Conservation (phyloP, 1,284 basidiomycete genomes). For the Fomes fomentarius region DNA sequence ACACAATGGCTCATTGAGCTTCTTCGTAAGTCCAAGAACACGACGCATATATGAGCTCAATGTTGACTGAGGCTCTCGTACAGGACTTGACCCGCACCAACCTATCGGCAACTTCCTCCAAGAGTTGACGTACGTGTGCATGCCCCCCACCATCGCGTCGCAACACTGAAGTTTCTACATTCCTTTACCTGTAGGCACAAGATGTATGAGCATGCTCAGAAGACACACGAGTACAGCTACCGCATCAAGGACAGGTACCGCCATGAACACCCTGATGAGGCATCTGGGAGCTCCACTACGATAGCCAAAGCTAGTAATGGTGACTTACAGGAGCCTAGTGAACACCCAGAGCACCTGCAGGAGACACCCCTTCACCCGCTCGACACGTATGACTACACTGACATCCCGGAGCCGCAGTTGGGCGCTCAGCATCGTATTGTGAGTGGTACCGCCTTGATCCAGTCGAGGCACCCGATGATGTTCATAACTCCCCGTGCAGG, state of each 20-base stretch:
- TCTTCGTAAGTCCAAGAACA: constrained; percentile 6
- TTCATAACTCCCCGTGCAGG: too few relatives aligned
- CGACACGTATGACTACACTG: constrained; percentile 4
- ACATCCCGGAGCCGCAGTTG: constrained; percentile 13
- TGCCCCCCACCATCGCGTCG: too few relatives aligned
- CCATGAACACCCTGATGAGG: background rate
- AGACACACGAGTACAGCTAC: constrained; percentile 13
- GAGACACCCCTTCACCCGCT: background rate
- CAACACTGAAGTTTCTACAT: too few relatives aligned
- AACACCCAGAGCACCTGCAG: background rate
- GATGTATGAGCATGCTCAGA: constrained; percentile 16
- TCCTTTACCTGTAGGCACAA: constrained; percentile 15
- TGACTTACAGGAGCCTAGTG: background rate
- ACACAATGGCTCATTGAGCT: constrained; percentile 20
- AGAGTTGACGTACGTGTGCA: constrained; percentile 9
- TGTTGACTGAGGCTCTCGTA: background rate
- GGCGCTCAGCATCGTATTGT: constrained; percentile 8
- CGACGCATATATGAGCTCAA: background rate
- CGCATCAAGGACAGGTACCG: constrained; percentile 14
- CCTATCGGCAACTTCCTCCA: constrained; percentile 12
- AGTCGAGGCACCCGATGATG: too few relatives aligned
- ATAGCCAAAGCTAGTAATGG: background rate
- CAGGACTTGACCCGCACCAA: constrained; percentile 17
- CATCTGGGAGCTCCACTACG: background rate
- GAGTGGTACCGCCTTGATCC: too few relatives aligned